Evolutionary conservation across 108 stramenopile species (phyloP), one percentile per base, ranked within the genome.

Genomic region (Nitzschia sp.): DNA sequence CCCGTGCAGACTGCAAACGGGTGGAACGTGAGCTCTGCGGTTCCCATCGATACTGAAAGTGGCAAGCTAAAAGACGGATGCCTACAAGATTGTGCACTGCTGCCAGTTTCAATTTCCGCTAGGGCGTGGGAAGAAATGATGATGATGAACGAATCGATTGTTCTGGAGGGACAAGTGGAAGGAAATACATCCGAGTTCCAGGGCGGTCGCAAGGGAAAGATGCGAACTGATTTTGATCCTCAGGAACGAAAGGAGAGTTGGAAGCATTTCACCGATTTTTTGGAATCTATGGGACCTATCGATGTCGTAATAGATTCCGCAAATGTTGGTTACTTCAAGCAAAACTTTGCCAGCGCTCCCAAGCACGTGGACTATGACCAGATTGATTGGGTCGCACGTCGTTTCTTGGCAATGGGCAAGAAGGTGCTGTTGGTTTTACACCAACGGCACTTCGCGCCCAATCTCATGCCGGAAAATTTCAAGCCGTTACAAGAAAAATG

Each of bases 301-400:
- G 84, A 90, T 69, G 69, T 88, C 8, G 85, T 98, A n/a, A 80
- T 99, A 57, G 99, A 99, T 79, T 97, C 97, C 2, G 99, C 99
- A 17, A 99, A 99, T 80, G 85, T 98, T 29, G 98, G 97, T 0
- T 98, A 97, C 82, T 97, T 68, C 69, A 84, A 98, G 68, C 75
- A 88, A 63, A 95, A 95, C 75, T 97, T 87, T 70, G 63, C 71
- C 28, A 66, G 67, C 26, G 82, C 93, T 8, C 95, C 96, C 1
- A 88, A 75, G 62, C 96, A 96, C 55, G 89, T 96, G 11, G 92
- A 95, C 64, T 98, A 96, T 66, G 46, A 76, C 34, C 98, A 98
- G 76, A 92, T 99, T 54, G 92, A 98, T 66, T 80, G 83, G 77
- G 67, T 95, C n/a, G 66, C 94, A 19, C 78, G 73, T 50, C 86